Base-by-base conservation (phyloP, 352 stramenopile species). In the Pythium biforme region DNA sequence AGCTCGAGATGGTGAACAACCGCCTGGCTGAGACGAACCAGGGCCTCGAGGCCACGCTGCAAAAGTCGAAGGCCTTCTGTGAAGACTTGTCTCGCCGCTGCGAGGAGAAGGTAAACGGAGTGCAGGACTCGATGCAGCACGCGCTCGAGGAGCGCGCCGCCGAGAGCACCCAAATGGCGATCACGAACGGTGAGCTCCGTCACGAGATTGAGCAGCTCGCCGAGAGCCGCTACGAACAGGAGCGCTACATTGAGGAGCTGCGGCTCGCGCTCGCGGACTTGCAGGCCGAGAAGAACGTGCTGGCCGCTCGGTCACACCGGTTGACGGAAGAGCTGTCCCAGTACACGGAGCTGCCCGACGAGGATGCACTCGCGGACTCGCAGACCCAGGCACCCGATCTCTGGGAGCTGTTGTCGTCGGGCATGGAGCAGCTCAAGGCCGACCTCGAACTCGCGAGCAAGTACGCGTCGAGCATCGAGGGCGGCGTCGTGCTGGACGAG, bases 351-450 rank as follows among this genome's bases (percentile, higher is more conserved):
- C 69, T 95, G 26, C 79, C 79, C 1, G 80, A 86, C 25, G 84
- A 92, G 26, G 85, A 92, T 47, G 66, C 76, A 47, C 52, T 90
- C 34, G 66, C 83, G 26, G 69, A 76, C 19, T 73, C 70, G 12
- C 77, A 90, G 41, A 82, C 68, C 26, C 75, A 81, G 40, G 72
- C 83, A 15, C 86, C 86, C 0, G 86, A 95, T 64, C 64, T 95
- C 25, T 95, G 86, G 86, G 84, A 95, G 59, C 60, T 95, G 46
- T 58, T 95, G 34, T 90, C 83, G 17, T 90, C 79, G 1, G 86
- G 86, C n/a, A 94, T 95, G 86, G 86, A 95, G 65, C 86, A 95
- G 72, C 76, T 95, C 14, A 94, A 95, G 73, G 83, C 84, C 22
- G 86, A 95, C 51, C 50, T 95, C 51, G 84, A 95, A 68, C 73